Percentiles rank a stretch among this genome's conserved stretches.
These are phyloP conservation scores for Trichophyton benhamiae DNA, from an alignment of 2,329 filamentous ascomycete species.

Conservation along the genomic window DNA sequence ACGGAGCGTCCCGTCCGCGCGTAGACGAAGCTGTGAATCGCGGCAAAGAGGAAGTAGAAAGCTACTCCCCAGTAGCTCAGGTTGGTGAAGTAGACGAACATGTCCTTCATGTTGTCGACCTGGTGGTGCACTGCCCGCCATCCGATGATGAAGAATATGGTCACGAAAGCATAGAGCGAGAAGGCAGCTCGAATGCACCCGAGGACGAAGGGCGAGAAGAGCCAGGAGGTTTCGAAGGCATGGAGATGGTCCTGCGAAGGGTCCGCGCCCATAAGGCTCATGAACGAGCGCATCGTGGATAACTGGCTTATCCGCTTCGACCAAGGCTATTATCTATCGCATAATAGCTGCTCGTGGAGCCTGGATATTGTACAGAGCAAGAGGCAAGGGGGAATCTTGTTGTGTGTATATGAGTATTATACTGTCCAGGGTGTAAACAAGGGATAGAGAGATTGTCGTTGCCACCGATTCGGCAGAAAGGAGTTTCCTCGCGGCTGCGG, in stretches of 20 bases:
- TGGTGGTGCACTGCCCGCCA: conserved; percentile 48
- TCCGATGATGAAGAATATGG: conserved; percentile 56
- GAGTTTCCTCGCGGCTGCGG: too few species aligned
- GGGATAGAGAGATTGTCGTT: too few species aligned
- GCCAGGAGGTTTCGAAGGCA: conserved; percentile 70
- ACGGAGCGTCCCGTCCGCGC: conserved; percentile 39
- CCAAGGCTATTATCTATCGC: neutral
- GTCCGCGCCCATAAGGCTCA: conserved; percentile 25
- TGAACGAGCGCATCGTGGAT: conserved; percentile 11
- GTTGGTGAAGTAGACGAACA: conserved; percentile 73
- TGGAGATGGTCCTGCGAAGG: conserved; percentile 38
- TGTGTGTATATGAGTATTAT: too few species aligned
- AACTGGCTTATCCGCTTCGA: neutral
- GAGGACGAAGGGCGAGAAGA: conserved; percentile 47
- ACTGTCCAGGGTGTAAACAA: too few species aligned
- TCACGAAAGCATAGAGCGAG: conserved; percentile 55
- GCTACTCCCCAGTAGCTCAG: conserved; percentile 71
- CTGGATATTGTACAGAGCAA: neutral
- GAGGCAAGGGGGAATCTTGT: too few species aligned
- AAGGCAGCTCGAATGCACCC: conserved; percentile 35
- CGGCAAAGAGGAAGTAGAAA: conserved; percentile 61
- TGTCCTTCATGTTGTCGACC: conserved; percentile 37
- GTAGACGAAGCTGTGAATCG: conserved; percentile 59
- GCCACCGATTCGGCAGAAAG: too few species aligned
- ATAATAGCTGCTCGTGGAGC: neutral